Conservation (phyloP, 176 grass and related monocot genomes). For the Zoysia pacifica region DNA sequence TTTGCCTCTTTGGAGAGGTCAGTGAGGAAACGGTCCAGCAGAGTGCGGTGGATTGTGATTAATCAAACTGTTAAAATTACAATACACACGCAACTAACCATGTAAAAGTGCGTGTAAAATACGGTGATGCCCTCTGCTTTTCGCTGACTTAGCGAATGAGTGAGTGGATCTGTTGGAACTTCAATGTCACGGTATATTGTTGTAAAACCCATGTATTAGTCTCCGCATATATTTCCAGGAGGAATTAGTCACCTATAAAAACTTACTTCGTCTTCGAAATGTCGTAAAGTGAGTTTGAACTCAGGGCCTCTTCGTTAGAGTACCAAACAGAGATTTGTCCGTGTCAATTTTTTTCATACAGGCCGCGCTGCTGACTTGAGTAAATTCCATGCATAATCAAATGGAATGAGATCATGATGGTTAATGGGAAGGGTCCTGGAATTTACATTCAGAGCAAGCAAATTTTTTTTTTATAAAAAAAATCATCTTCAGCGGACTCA, state of each 20-base stretch:
- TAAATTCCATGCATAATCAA: background rate
- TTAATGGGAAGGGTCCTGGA: background rate
- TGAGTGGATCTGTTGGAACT: background rate
- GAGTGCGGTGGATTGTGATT: background rate
- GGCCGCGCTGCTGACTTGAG: background rate
- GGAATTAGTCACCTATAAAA: background rate
- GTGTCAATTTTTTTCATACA: background rate
- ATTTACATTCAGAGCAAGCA: background rate
- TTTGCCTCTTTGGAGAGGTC: background rate
- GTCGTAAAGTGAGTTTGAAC: background rate
- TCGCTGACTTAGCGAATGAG: background rate
- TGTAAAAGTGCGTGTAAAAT: background rate
- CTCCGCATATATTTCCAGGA: background rate
- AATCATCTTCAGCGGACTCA: too few relatives aligned
- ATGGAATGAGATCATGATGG: background rate
- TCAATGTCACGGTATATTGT: background rate
- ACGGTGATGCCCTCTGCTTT: background rate
- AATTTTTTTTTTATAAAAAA: too few relatives aligned
- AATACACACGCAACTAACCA: background rate
- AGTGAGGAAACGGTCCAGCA: constrained; percentile 9
- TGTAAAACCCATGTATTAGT: background rate
- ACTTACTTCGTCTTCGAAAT: background rate
- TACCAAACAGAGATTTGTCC: background rate
- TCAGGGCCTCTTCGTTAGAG: background rate
- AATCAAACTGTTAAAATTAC: background rate